phyloP scores from a whole-genome alignment of 2,329 filamentous ascomycete genomes.

The Diaporthe sp. region DNA sequence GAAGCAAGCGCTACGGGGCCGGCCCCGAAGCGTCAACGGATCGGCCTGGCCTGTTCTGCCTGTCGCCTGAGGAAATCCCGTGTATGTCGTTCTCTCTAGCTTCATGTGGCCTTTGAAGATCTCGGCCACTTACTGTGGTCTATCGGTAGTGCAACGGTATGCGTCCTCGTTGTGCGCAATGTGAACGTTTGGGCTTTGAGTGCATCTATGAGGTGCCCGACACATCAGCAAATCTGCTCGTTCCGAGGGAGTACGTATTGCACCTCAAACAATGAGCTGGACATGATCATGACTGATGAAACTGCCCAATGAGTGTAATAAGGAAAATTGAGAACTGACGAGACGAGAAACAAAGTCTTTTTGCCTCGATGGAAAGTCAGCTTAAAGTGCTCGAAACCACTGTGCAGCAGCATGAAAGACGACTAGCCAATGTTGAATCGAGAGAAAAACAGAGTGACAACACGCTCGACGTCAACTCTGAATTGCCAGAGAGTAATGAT shows the following conservation, averaged over 20 bases:
- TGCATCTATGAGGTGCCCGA: not conserved
- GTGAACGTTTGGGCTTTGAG: not conserved
- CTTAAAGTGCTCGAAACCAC: not conserved
- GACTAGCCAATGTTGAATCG: not conserved
- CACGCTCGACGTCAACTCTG: not conserved
- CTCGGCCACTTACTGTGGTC: not conserved
- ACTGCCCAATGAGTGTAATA: not conserved
- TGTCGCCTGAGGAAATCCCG: not conserved
- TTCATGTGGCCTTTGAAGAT: not conserved
- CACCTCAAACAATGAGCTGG: not conserved
- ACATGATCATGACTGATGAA: not conserved
- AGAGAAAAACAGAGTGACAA: not conserved
- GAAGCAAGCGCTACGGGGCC: not conserved
- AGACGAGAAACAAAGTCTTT: not conserved
- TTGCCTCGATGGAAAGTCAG: not conserved
- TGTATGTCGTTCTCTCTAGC: not conserved
- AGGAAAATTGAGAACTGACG: not conserved
- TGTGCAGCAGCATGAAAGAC: not conserved
- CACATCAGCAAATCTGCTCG: not conserved
- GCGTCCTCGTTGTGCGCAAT: not conserved
- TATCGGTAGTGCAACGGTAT: not conserved
- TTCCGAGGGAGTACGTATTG: not conserved
- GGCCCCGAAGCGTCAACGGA: not conserved
- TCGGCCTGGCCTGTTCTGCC: not conserved
- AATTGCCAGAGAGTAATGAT: not conserved